Base-by-base conservation (phyloP, 2,329 filamentous ascomycete genomes). In the Neonectria sp. region DNA sequence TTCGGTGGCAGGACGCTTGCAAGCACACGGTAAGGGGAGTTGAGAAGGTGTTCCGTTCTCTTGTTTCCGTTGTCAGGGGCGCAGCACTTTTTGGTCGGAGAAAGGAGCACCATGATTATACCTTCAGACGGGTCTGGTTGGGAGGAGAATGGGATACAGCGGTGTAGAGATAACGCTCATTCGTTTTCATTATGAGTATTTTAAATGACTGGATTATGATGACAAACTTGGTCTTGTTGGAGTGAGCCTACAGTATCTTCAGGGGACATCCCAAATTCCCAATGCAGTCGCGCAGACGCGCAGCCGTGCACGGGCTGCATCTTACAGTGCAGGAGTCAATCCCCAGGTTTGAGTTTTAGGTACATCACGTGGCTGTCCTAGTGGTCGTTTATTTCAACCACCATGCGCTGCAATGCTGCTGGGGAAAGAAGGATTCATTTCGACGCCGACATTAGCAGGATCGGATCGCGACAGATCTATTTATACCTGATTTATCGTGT, bases 41-140 rank as follows among this genome's bases (percentile, higher is more conserved):
- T 63, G 67, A 48, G 58, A 58, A 40, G 56, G 55, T 63, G 63
- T 60, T 67, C 53, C 43, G 31, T 68, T 67, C 53, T 63, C 43
- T 52, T 53, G 63, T 66, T 60, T 73, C 46, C 58, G 57, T 13
- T 37, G 58, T 37, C 35, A 46, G 33, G 67, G 64, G 57, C 68
- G 68, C 56, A 64, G 55, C 21, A 15, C 49, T 45, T 61, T 29
- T 33, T 27, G 37, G 29, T 31, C 11, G 59, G 24, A 52, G 31
- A 35, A 52, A 35, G 55, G 40, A 63, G 52, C 53, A 59, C 43
- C 33, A 63, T 67, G 59, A 60, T 60, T 63, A 55, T 63, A 51
- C 35, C 45, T 46, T 60, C 46, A 67, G 48, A 56, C 48, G 37
- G 40, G 55, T 51, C 40, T 49, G 55, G 40, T 46, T 55, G n/a